A percentile compares a stretch with the other conserved stretches of the same genome.
Evolutionary conservation across 208 protist species (phyloP).

Genomic region (Wallacemonas sp.): DNA sequence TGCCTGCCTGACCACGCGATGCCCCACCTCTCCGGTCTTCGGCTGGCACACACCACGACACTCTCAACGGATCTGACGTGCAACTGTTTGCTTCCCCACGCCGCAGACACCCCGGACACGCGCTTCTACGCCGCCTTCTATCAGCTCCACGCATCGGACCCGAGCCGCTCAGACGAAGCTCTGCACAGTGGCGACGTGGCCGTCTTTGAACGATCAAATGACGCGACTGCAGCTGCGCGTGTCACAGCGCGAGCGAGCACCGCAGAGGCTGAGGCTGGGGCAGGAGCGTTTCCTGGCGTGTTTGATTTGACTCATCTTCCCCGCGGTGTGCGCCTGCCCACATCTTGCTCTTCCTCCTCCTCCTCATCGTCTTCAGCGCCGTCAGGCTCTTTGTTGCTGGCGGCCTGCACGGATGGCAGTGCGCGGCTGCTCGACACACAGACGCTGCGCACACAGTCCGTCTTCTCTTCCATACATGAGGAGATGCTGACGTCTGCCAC

Average conservation of each 20-base stretch:
- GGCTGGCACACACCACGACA: background rate
- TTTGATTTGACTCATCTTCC: slow-evolving; percentile 55
- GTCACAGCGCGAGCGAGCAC: background rate
- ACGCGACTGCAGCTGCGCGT: background rate
- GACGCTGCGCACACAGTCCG: slow-evolving; percentile 20
- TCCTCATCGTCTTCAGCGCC: background rate
- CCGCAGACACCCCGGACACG: background rate
- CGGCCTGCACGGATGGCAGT: slow-evolving; percentile 71
- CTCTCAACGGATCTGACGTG: slow-evolving; percentile 43
- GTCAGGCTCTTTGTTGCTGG: slow-evolving; percentile 21
- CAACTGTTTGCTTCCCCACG: slow-evolving; percentile 67
- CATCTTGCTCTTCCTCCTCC: background rate
- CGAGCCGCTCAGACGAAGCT: background rate
- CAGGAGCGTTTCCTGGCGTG: slow-evolving; percentile 46
- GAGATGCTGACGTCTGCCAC: slow-evolving; percentile 84
- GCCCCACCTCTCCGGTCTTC: background rate
- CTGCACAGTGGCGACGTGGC: slow-evolving; percentile 27
- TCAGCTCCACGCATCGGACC: slow-evolving; percentile 39
- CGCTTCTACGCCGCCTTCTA: slow-evolving; percentile 39
- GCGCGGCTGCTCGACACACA: slow-evolving; percentile 42
- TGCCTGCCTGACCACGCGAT: background rate
- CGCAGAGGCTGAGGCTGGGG: background rate
- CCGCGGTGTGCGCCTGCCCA: slow-evolving; percentile 8
- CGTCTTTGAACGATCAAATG: background rate
- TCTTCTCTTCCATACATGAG: slow-evolving; percentile 41